A percentile compares a stretch with the other conserved stretches of the same genome.
Conservation (phyloP, 1,139 yeast species). For the Yamadazyma pseudoaaseri region DNA sequence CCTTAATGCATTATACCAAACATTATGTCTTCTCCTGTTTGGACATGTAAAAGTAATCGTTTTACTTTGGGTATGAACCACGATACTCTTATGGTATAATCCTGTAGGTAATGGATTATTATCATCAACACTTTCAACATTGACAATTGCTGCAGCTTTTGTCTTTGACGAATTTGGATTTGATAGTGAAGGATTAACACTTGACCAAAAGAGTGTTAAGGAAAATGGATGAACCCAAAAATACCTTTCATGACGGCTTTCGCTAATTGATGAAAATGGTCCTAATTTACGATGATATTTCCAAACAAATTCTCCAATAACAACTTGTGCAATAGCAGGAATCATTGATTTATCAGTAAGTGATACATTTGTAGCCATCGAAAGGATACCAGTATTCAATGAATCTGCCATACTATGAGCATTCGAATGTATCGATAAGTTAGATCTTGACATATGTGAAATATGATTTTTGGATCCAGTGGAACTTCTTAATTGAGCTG, state of each 20-base stretch:
- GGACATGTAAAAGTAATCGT: constrained; percentile 82
- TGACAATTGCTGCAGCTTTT: constrained; percentile 77
- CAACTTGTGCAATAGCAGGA: constrained; percentile 87
- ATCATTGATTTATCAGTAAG: constrained; percentile 73
- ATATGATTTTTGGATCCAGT: constrained; percentile 4
- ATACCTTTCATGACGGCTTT: constrained; percentile 83
- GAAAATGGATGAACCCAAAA: constrained; percentile 98
- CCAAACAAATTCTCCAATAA: constrained; percentile 87
- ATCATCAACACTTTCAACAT: constrained; percentile 80
- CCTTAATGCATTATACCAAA: constrained; percentile 86
- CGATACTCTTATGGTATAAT: constrained; percentile 77
- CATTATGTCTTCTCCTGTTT: constrained; percentile 82
- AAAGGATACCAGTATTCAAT: constrained; percentile 34
- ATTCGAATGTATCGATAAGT: constrained; percentile 31
- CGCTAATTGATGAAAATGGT: constrained; percentile 71
- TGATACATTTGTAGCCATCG: constrained; percentile 71
- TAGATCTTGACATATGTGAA: constrained; percentile 28
- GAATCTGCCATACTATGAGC: constrained; percentile 26
- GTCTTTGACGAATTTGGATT: constrained; percentile 66
- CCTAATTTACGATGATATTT: constrained; percentile 83
- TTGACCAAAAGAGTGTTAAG: constrained; percentile 87
- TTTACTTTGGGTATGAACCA: constrained; percentile 64
- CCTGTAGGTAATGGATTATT: constrained; percentile 91
- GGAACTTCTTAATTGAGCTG: constrained; percentile 10
- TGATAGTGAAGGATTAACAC: constrained; percentile 73